Evolutionary conservation across 2,329 filamentous ascomycete genomes (phyloP), one percentile per base, ranked within the genome.

Genomic region (Xylaria sp.): DNA sequence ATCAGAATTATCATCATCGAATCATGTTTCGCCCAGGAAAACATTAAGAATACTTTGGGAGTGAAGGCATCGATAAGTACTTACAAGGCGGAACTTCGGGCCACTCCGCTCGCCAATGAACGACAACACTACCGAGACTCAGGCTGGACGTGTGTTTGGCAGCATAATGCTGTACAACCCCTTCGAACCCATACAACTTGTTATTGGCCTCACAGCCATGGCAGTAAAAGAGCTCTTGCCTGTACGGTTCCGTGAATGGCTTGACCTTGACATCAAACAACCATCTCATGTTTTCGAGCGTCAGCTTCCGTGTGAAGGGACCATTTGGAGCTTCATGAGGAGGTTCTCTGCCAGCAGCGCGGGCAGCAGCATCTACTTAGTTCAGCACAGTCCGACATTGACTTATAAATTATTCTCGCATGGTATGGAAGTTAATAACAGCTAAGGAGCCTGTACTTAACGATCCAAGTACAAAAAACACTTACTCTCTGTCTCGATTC

Each of bases 201-300:
- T 83, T 81, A 73, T 86, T 88, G 59, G 84, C 84, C 57, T 90
- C 87, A 78, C 92, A 94, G 37, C 84, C 87, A 74, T 89, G 90
- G 81, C 93, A 96, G 66, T 92, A 85, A 78, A 96, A 96, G 10
- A 94, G 81, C 65, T 94, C 92, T 75, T 90, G 92, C 73, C 89
- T 85, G 74, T 86, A 85, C 55, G 83, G 81, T 70, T 93, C 90
- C 2, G 91, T 93, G 63, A 89, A 81, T 28, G 89, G 88, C 76
- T 90, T 92, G 77, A 96, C 85, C 78, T 93, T 94, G 73, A 88
- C 88, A 75, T 94, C 92, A 78, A 92, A 94, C 37, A 94, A 83
- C 89, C 91, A 95, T 79, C 92, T 94, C 92, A 96, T 94, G 76
- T 94, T 94, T 77, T 95, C 92, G 73, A 96, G 81, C 7, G 67